phyloP scores from a whole-genome alignment of 331 rosid species.

The Telfairia occidentalis region DNA sequence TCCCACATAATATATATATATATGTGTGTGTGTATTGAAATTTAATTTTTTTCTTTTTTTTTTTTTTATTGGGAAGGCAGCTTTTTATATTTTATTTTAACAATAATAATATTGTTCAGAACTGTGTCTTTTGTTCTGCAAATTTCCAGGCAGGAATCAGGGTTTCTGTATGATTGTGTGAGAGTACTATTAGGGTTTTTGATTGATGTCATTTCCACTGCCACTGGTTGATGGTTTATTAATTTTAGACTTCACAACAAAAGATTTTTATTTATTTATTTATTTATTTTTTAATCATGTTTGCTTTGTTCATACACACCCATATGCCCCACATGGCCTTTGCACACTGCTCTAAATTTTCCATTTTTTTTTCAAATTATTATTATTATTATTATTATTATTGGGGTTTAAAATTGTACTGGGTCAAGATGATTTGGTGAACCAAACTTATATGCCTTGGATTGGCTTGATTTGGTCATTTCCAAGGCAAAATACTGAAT shows the following conservation, averaged over 20 bases:
- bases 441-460: not conserved
- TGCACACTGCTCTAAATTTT: not conserved
- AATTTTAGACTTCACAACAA: constrained; percentile 24
- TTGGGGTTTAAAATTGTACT: not conserved
- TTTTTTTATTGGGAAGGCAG: not conserved
- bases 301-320: not conserved
- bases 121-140: constrained; percentile 29
- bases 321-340: not conserved
- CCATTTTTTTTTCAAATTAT: too few relatives aligned
- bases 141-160: constrained; percentile 44
- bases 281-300: not conserved
- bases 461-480: not conserved
- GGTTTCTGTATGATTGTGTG: constrained; percentile 37
- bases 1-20: not conserved
- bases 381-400: too few relatives aligned
- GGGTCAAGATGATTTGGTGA: not conserved
- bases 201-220: constrained; percentile 37
- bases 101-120: not conserved
- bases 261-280: constrained; percentile 1
- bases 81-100: not conserved
- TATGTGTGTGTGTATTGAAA: not conserved
- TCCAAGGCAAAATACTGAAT: not conserved
- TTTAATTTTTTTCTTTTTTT: too few relatives aligned
- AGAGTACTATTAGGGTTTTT: constrained; percentile 19
- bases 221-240: constrained; percentile 25